These are phyloP conservation scores for Leccinum solheimii DNA, from an alignment of 1,284 basidiomycete genomes.

Conservation along the genomic window DNA sequence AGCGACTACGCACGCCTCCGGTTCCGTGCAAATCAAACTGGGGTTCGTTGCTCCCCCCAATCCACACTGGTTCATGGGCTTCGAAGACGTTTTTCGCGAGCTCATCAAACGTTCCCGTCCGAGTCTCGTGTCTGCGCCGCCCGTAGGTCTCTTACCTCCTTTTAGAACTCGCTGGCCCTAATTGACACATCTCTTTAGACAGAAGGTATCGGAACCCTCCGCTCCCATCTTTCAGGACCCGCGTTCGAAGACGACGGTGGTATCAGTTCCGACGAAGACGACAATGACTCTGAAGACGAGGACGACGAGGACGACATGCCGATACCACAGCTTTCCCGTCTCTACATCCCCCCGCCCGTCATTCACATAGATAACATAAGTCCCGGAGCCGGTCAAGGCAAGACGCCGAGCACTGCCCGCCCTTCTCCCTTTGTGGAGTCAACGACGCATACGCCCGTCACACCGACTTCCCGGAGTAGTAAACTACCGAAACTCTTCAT, in stretches of 20 bases:
- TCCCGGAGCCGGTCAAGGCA: conserved; percentile 9
- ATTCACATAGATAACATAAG: conserved; percentile 20
- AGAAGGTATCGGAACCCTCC: conserved; percentile 85
- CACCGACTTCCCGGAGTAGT: conserved; percentile 24
- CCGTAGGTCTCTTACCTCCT: conserved; percentile 46
- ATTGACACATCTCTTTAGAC: conserved; percentile 52
- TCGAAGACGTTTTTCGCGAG: conserved; percentile 62
- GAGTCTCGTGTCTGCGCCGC: conserved; percentile 75
- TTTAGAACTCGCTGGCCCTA: neutral
- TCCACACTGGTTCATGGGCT: conserved; percentile 40
- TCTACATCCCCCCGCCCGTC: conserved; percentile 32
- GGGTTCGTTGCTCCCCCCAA: conserved; percentile 66
- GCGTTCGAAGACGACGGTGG: conserved; percentile 80
- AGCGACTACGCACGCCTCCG: conserved; percentile 53
- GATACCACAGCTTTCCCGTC: conserved; percentile 23
- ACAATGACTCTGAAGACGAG: conserved; percentile 36
- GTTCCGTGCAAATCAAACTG: conserved; percentile 70
- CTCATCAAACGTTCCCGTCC: conserved; percentile 65
- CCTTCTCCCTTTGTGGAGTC: conserved; percentile 24
- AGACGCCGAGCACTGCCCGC: conserved; percentile 27
- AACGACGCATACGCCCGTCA: conserved; percentile 14
- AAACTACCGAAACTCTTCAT: conserved; percentile 42
- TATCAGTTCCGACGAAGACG: conserved; percentile 60
- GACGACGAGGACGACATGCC: conserved; percentile 26
- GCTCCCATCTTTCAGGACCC: conserved; percentile 59